Conservation (phyloP, 768 basidiomycete species). For the Sarcomyxa edulis region DNA sequence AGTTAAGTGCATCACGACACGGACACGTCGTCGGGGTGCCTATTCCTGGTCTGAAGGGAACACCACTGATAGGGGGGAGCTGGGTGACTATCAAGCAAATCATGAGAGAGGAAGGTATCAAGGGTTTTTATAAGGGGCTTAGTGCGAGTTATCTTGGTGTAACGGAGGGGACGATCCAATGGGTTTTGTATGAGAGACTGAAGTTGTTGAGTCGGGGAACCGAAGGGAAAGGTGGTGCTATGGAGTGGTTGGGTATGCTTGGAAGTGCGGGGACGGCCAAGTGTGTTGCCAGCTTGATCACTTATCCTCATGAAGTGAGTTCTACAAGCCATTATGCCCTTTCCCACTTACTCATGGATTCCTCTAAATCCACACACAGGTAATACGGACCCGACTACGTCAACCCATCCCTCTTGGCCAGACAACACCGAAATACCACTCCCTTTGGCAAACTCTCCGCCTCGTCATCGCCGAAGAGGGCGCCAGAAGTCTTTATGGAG, state of each 20-base stretch:
- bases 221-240: constrained; percentile 50
- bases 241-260: constrained; percentile 78
- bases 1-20: constrained; percentile 47
- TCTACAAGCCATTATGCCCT: background rate
- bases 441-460: constrained; percentile 77
- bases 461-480: constrained; percentile 91
- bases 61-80: constrained; percentile 50
- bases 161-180: constrained; percentile 94
- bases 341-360: constrained; percentile 5
- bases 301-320: constrained; percentile 95
- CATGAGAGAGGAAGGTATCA: constrained; percentile 71
- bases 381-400: constrained; percentile 86
- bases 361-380: constrained; percentile 38
- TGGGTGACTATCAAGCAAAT: constrained; percentile 67
- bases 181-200: constrained; percentile 92
- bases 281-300: constrained; percentile 88
- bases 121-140: constrained; percentile 92
- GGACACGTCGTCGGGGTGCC: too few relatives aligned
- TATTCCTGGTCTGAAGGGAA: too few relatives aligned
- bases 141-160: constrained; percentile 95
- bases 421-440: constrained; percentile 82
- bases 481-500: constrained; percentile 79
- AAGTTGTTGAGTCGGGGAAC: constrained; percentile 59
- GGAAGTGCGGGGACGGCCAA: constrained; percentile 92
- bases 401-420: constrained; percentile 80